These are phyloP conservation scores for Spencermartinsiella ligniputridi DNA, from an alignment of 1,139 yeast genomes.

Conservation along the genomic window DNA sequence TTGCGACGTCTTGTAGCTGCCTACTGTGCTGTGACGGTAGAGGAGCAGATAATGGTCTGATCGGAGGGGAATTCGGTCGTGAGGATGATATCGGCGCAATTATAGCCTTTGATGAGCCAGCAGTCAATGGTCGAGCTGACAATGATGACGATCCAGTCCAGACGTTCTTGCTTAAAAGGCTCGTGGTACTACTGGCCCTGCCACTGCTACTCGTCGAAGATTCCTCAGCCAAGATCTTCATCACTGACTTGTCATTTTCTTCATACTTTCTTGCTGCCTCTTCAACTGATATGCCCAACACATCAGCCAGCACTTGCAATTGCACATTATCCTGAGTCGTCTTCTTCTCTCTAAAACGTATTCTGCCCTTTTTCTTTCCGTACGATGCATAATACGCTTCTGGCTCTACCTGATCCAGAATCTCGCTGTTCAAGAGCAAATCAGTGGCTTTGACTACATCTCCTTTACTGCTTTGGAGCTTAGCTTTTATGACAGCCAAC, in stretches of 20 bases:
- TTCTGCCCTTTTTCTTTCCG: background rate
- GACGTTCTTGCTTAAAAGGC: background rate
- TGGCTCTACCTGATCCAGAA: constrained; percentile 15
- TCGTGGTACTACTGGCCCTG: background rate
- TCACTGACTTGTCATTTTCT: constrained; percentile 9
- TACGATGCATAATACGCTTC: constrained; percentile 7
- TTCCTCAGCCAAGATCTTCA: constrained; percentile 4
- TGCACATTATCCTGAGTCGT: constrained; percentile 2
- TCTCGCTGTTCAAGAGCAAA: constrained; percentile 21
- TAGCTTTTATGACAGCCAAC: constrained; percentile 12
- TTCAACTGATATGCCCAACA: constrained; percentile 7
- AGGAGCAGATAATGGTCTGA: background rate
- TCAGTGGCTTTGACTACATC: constrained; percentile 25
- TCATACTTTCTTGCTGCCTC: constrained; percentile 10
- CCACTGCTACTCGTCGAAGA: background rate
- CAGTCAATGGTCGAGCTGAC: background rate
- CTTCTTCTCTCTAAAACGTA: background rate
- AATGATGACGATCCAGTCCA: background rate
- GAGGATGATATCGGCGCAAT: background rate
- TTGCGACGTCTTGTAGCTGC: constrained; percentile 1
- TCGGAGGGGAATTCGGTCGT: background rate
- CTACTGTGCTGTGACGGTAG: background rate
- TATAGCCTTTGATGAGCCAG: background rate
- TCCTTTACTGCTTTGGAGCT: constrained; percentile 17
- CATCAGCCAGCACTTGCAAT: constrained; percentile 1